A percentile compares a stretch with the other conserved stretches of the same genome.
phyloP scores from a whole-genome alignment of 257 asterid species.

The Schizonepeta tenuifolia region DNA sequence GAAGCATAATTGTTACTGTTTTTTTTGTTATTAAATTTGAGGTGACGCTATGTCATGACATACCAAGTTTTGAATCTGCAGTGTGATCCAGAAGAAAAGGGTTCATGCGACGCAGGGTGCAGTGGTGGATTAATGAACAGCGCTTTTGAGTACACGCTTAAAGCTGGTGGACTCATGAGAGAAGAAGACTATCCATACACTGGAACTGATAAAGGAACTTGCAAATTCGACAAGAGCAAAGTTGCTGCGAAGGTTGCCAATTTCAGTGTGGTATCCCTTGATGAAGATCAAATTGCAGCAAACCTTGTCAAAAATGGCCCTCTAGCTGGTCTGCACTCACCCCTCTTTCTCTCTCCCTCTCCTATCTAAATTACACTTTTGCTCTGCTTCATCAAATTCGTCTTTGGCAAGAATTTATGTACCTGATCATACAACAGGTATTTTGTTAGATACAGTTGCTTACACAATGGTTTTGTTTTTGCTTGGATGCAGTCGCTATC shows the following conservation, averaged over 20 bases:
- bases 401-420: background rate
- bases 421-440: background rate
- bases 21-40: constrained; percentile 8
- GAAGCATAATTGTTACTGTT: too few relatives aligned
- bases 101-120: constrained; percentile 87
- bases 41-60: background rate
- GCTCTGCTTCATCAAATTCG: background rate
- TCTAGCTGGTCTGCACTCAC: constrained; percentile 62
- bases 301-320: constrained; percentile 90
- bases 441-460: background rate
- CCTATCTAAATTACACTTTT: background rate
- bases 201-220: constrained; percentile 69
- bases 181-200: constrained; percentile 90
- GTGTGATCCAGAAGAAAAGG: constrained; percentile 88
- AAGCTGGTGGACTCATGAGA: constrained; percentile 86
- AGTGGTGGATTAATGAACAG: constrained; percentile 88
- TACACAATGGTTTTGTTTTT: background rate
- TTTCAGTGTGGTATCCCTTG: constrained; percentile 86
- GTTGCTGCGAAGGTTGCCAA: constrained; percentile 81
- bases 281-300: constrained; percentile 91
- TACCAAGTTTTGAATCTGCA: constrained; percentile 30
- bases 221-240: constrained; percentile 79
- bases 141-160: constrained; percentile 83
- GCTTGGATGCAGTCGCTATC: constrained; percentile 24
- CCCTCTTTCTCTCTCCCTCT: background rate